Evolutionary conservation across 2,329 filamentous ascomycete genomes (phyloP), one percentile per base, ranked within the genome.

Genomic region (Fusarium annulatum): DNA sequence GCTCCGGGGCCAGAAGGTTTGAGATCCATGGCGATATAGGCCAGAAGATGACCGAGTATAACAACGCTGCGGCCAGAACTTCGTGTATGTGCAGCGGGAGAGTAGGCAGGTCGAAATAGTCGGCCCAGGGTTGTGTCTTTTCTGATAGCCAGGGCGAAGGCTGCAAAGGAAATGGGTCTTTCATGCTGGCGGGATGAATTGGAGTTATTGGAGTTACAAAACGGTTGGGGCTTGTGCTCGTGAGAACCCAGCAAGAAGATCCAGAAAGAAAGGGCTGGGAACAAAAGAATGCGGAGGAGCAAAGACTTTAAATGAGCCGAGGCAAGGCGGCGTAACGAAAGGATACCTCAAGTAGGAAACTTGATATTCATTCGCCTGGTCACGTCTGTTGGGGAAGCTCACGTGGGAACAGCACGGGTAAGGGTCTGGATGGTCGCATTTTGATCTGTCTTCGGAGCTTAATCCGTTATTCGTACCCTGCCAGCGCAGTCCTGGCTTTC

Each of bases 31-130:
- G 94, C 58, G 94, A 92, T 71, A 95, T 78, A 69, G 90, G 87
- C 74, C 86, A 85, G 81, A 91, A 90, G 79, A 94, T 88, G 77
- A 91, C 81, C 60, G 91, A 89, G 85, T 97, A 97, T 73, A 93
- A 83, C 38, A 88, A 73, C 65, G 91, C 90, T 33, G 91, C 90
- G 71, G 90, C 83, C 63, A 93, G 69, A 56, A 96, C 87, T 82
- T 97, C 93, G 84, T 96, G 94, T 77, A 93, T 86, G 82, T 97
- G 94, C 55, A 93, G 83, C 21, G 93, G 92, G 26, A 96, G 88
- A 10, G 92, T 91, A 14, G 88, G 85, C 51, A 96, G 85, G 58
- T 84, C 82, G 66, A 92, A 83, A 68, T 83, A 85, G 75, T 92
- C 88, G 70, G 93, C 90, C 79, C 90, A 85, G 21, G 92, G 93